Conservation (phyloP, 2,329 filamentous ascomycete genomes). For the Nemania sp. region DNA sequence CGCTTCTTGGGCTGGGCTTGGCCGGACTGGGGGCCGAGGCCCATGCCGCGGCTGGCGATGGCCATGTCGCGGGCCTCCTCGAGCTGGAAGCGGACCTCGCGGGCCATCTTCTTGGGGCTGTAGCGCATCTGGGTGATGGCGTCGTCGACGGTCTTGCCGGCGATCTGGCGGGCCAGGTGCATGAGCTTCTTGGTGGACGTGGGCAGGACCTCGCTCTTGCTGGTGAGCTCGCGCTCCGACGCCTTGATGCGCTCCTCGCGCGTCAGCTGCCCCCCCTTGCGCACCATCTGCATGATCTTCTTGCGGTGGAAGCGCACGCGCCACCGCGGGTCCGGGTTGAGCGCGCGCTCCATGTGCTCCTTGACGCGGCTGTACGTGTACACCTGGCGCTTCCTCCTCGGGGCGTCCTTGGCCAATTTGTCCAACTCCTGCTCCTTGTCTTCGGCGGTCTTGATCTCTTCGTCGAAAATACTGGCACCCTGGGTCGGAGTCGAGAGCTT, state of each 20-base stretch:
- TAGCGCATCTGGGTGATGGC: constrained; percentile 94
- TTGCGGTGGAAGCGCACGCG: constrained; percentile 79
- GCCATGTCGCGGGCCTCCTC: constrained; percentile 82
- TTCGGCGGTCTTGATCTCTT: constrained; percentile 47
- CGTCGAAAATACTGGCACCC: constrained; percentile 65
- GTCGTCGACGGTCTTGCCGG: constrained; percentile 90
- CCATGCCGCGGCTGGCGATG: constrained; percentile 82
- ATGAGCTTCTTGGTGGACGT: constrained; percentile 92
- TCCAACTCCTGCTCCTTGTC: not conserved
- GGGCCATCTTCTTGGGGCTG: constrained; percentile 88
- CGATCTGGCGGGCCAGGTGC: constrained; percentile 82
- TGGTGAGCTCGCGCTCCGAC: constrained; percentile 56
- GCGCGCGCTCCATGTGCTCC: constrained; percentile 61
- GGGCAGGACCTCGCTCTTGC: constrained; percentile 72
- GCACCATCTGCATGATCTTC: constrained; percentile 78
- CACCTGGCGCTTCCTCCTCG: not conserved
- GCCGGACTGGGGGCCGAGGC: constrained; percentile 57
- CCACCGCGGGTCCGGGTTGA: constrained; percentile 75
- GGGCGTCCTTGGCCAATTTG: not conserved
- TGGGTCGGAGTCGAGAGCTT: constrained; percentile 50
- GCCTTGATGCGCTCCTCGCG: constrained; percentile 69
- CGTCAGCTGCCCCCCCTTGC: constrained; percentile 66
- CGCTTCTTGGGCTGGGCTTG: constrained; percentile 50
- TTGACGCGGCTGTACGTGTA: constrained; percentile 46
- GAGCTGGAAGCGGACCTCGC: constrained; percentile 77